Percentiles rank a stretch among this genome's conserved stretches.
phyloP scores from a whole-genome alignment of 352 stramenopile genomes.

The Pythium grandisporangium region DNA sequence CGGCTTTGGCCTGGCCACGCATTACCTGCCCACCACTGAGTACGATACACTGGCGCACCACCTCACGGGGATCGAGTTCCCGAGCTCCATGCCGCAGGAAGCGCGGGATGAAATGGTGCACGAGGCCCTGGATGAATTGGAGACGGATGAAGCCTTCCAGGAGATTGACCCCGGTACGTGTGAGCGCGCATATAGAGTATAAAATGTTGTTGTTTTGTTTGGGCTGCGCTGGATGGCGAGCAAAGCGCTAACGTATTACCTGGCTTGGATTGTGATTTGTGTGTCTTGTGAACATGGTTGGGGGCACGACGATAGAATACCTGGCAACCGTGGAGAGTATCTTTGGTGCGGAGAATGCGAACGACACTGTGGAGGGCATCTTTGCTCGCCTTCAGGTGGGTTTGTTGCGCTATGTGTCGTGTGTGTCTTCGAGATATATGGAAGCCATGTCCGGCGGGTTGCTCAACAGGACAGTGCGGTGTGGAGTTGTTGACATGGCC shows the following conservation, averaged over 20 bases:
- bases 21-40: constrained; percentile 89
- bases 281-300: constrained; percentile 13
- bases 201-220: constrained; percentile 7
- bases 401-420: too few species aligned
- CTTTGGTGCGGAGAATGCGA: constrained; percentile 65
- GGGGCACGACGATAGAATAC: constrained; percentile 33
- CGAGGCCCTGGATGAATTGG: constrained; percentile 61
- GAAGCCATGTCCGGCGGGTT: too few species aligned
- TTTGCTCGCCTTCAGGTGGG: constrained; percentile 31
- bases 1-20: constrained; percentile 92
- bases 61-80: constrained; percentile 75
- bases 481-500: too few species aligned
- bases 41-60: constrained; percentile 86
- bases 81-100: constrained; percentile 55
- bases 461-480: too few species aligned
- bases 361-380: constrained; percentile 72
- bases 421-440: too few species aligned
- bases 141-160: constrained; percentile 79
- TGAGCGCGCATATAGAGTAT: constrained; percentile 5
- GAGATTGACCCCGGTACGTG: constrained; percentile 50
- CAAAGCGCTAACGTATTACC: too few species aligned
- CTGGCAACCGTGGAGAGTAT: constrained; percentile 64
- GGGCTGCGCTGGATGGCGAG: too few species aligned
- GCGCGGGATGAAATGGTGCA: constrained; percentile 83
- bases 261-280: constrained; percentile 7